Evolutionary conservation across 345 rosid genomes (phyloP), one percentile per base, ranked within the genome.

Genomic region (Acer negundo): DNA sequence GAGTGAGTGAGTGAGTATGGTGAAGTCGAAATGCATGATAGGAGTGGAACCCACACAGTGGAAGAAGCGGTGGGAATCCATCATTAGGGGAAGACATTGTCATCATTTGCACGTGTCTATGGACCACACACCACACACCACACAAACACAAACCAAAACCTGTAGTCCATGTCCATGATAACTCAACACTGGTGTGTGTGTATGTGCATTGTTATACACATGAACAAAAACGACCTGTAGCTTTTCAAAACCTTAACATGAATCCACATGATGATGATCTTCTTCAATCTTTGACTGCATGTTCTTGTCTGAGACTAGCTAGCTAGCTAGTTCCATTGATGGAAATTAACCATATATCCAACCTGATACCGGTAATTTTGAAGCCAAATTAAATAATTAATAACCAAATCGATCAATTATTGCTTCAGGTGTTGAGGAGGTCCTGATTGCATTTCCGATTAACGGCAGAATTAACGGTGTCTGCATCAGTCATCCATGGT

Each of bases 101-200:
- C 84, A 87, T 89, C 89, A 89, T 86, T 86, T 79, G 87, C 91
- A 87, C 91, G 89, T 87, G 93, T 87, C 82, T 64, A 69, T 80
- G 89, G 90, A 75, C 86, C 88, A 69, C 55, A 40, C 8, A 44
- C 78, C 38, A 56, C 28, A 75, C 28, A 75, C 86, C 88, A 64
- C 55, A 40, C 8, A 44, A 74, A 56, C 28, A 75, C 44, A 17
- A 6, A 56, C 62, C 0, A 3, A 3, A 35, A 35, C 38, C 6
- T 4, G 38, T 22, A 59, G 23, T 59, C 12, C 63, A 20, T 59
- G 10, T 75, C 53, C 55, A 70, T 75, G 20, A 61, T 75, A 35
- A 70, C 69, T 15, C 35, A 23, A 58, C 31, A 42, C 13, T 7
- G 6, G 19, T 56, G n/a, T 55, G 62, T 28, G 38, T 35, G 38